Evolutionary conservation across 2,329 filamentous ascomycete genomes (phyloP).

Genomic region (Epichloe gansuensis): DNA sequence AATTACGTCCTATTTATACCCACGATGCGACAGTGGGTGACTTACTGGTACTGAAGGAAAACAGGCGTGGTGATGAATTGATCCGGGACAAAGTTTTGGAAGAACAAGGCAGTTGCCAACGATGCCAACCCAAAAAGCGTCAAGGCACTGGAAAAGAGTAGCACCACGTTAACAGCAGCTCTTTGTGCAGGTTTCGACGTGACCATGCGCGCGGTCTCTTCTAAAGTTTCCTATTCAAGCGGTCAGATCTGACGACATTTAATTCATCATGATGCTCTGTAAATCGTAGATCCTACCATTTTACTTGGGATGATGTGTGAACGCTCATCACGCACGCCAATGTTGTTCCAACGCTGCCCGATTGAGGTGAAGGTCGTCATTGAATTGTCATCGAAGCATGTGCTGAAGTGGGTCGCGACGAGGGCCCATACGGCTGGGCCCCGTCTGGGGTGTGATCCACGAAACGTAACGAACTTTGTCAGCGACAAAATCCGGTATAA

Average conservation of each 20-base stretch:
- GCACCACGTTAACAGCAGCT: slow-evolving; percentile 32
- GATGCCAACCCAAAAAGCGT: slow-evolving; percentile 35
- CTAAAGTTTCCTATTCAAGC: slow-evolving; percentile 20
- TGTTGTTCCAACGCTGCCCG: background rate
- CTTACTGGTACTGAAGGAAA: slow-evolving; percentile 46
- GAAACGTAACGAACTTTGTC: too few species aligned
- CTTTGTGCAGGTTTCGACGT: slow-evolving; percentile 41
- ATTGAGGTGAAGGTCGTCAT: slow-evolving; percentile 1
- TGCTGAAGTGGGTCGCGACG: background rate
- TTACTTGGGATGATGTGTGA: background rate
- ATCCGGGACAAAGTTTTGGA: slow-evolving; percentile 43
- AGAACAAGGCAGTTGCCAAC: slow-evolving; percentile 39
- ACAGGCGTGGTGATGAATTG: slow-evolving; percentile 39
- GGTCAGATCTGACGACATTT: background rate
- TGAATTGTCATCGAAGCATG: background rate
- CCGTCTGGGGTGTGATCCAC: too few species aligned
- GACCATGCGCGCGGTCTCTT: slow-evolving; percentile 23
- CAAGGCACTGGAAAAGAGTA: slow-evolving; percentile 30
- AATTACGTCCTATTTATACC: background rate
- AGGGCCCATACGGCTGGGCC: background rate
- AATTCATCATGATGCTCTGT: background rate
- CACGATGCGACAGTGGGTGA: slow-evolving; percentile 1
- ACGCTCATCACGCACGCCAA: background rate
- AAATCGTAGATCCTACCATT: background rate
- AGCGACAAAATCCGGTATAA: too few species aligned